Conservation (phyloP, 2,329 filamentous ascomycete genomes). For the Neonectria hederae region DNA sequence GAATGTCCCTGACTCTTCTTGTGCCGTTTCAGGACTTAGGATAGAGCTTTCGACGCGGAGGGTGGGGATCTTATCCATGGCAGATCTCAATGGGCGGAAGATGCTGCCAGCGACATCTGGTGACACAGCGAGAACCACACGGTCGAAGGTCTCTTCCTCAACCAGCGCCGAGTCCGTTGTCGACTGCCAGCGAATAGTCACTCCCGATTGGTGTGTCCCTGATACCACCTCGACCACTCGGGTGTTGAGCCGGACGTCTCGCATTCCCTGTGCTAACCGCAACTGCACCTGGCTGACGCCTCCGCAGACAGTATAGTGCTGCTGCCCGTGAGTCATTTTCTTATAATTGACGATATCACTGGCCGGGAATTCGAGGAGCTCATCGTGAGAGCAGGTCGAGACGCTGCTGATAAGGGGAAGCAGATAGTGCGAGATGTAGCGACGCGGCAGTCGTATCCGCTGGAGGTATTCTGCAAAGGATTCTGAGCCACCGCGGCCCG, state of each 20-base stretch:
- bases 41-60: constrained; percentile 59
- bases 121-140: constrained; percentile 63
- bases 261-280: constrained; percentile 53
- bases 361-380: constrained; percentile 62
- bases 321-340: constrained; percentile 54
- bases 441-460: constrained; percentile 59
- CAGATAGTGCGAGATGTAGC: constrained; percentile 60
- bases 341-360: constrained; percentile 63
- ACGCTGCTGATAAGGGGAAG: constrained; percentile 65
- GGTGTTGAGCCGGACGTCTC: constrained; percentile 51
- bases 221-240: constrained; percentile 50
- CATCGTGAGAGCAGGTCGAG: constrained; percentile 62
- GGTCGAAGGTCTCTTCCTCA: constrained; percentile 56
- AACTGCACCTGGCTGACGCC: constrained; percentile 61
- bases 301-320: constrained; percentile 60
- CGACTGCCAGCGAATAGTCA: constrained; percentile 49
- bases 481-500: constrained; percentile 45
- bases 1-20: neutral
- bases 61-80: constrained; percentile 57
- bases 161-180: constrained; percentile 17
- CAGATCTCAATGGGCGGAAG: constrained; percentile 53
- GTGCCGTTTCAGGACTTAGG: constrained; percentile 33
- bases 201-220: constrained; percentile 17
- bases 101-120: constrained; percentile 61
- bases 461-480: constrained; percentile 58